Base-by-base conservation (phyloP, 2,329 filamentous ascomycete genomes). In the Xylaria digitata region DNA sequence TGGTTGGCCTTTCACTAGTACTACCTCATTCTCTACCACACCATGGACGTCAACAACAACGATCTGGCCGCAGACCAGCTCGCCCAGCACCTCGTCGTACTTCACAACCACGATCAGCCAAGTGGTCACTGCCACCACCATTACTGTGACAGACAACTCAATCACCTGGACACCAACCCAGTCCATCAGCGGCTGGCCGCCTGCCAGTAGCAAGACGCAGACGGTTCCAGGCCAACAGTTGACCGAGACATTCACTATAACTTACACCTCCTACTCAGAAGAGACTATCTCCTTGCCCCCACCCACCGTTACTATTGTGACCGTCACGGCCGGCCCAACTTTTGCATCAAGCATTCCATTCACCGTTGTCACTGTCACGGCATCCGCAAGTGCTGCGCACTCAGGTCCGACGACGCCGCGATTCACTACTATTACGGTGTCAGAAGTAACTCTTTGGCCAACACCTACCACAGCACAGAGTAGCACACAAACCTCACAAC, bases 341-440 rank as follows among this genome's bases (percentile, higher is more conserved):
- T 6, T 49, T 52, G 26, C 19, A 42, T 30, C 54, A 48, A 19
- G 43, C 30, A n/a, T 57, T 43, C 43, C 53, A 13, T 68, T 55
- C 57, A 70, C 68, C 5, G 9, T 68, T 21, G 40, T 70, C 40
- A 70, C 68, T 55, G 63, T 70, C 49, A 70, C 66, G 6, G 68
- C 63, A 13, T 53, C 55, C 58, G 54, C 59, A 62, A 61, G 56
- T 6, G 17, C 53, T 1, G 43, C 21, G 19, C 21, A 32, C 21
- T 17, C 13, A 11, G 17, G 19, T n/a, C 23, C 54, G 59, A 13
- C 19, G 13, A 58, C 61, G 32, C 65, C 62, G 6, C 52, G 52
- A 34, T 61, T 70, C 15, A 61, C 66, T 9, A 70, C 68, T 6
- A 53, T 70, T 42, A 70, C 68, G 17, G 68, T 70, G 26, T 70